Conservation (phyloP, 257 asterid genomes). For the Marsdenia floribunda region DNA sequence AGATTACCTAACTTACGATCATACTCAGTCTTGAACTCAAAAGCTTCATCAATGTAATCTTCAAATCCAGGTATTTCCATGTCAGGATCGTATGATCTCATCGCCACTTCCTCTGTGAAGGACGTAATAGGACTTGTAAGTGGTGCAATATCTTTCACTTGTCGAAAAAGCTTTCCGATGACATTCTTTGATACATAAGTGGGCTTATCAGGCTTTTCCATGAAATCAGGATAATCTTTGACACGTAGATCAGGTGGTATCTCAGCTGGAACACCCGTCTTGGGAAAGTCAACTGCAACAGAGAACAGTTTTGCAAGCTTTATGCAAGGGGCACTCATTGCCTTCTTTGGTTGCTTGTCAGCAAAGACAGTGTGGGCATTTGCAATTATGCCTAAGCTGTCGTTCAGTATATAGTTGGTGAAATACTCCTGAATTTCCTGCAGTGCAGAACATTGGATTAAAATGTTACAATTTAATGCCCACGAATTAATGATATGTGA, state of each 20-base stretch:
- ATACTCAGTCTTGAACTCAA: slow-evolving; percentile 51
- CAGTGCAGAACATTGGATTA: background rate
- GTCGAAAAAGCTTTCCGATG: slow-evolving; percentile 75
- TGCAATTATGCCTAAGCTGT: slow-evolving; percentile 68
- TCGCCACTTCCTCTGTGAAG: slow-evolving; percentile 58
- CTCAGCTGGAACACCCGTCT: slow-evolving; percentile 84
- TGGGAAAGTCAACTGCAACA: slow-evolving; percentile 83
- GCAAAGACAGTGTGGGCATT: slow-evolving; percentile 87
- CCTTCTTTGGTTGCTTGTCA: slow-evolving; percentile 48
- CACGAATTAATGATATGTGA: too few species aligned
- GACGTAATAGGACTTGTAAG: slow-evolving; percentile 22
- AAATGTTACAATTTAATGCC: too few species aligned
- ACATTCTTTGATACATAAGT: slow-evolving; percentile 44
- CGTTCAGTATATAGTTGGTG: slow-evolving; percentile 75
- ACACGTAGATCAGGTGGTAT: slow-evolving; percentile 71
- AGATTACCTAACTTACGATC: slow-evolving; percentile 77
- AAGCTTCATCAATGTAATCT: slow-evolving; percentile 56
- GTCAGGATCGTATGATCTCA: slow-evolving; percentile 48
- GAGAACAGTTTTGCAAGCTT: slow-evolving; percentile 62
- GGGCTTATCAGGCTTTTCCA: slow-evolving; percentile 74
- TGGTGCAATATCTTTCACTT: slow-evolving; percentile 57
- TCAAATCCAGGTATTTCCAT: slow-evolving; percentile 65
- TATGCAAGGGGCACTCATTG: slow-evolving; percentile 46
- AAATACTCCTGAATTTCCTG: slow-evolving; percentile 87
- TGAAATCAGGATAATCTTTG: slow-evolving; percentile 81